A percentile compares a stretch with the other conserved stretches of the same genome.
Evolutionary conservation across 805 yeast species (phyloP).

Genomic region (Candida caryicola): DNA sequence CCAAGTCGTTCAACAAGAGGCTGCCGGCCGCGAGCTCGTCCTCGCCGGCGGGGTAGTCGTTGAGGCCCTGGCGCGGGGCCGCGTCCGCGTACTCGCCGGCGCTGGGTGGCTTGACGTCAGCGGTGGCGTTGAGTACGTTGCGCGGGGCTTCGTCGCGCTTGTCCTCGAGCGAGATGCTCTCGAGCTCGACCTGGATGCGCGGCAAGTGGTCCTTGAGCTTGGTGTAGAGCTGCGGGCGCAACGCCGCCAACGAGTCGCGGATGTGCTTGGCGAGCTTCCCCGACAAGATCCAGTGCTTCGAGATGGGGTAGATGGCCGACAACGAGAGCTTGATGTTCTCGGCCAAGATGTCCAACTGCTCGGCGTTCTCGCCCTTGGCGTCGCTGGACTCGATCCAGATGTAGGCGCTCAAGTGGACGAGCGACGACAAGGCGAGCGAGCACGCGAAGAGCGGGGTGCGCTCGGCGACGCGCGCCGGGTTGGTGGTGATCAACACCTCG

Average conservation of each 20-base stretch:
- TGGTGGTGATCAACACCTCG: conserved; percentile 45
- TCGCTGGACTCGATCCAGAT: conserved; percentile 33
- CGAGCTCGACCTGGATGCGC: conserved; percentile 11
- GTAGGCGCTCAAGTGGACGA: conserved; percentile 52
- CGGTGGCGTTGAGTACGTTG: neutral
- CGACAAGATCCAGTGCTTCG: conserved; percentile 51
- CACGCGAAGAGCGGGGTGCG: conserved; percentile 55
- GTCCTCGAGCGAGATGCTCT: neutral
- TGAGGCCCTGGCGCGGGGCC: neutral
- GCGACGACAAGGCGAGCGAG: conserved; percentile 50
- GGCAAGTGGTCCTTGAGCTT: conserved; percentile 34
- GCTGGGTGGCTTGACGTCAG: neutral
- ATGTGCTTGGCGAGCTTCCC: conserved; percentile 46
- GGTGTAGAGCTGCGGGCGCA: conserved; percentile 40
- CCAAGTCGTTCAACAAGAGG: neutral
- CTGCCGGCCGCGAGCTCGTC: neutral
- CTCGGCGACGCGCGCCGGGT: conserved; percentile 39
- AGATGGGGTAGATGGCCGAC: conserved; percentile 47
- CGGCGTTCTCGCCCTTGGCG: neutral
- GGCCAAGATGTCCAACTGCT: conserved; percentile 40
- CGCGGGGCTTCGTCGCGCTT: neutral
- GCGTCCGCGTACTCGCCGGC: neutral
- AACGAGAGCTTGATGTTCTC: conserved; percentile 50
- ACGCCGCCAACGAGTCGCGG: conserved; percentile 42
- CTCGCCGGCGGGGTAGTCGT: neutral